These are phyloP conservation scores for Talaromyces adpressus DNA, from an alignment of 495 filamentous ascomycete species.

Conservation along the genomic window DNA sequence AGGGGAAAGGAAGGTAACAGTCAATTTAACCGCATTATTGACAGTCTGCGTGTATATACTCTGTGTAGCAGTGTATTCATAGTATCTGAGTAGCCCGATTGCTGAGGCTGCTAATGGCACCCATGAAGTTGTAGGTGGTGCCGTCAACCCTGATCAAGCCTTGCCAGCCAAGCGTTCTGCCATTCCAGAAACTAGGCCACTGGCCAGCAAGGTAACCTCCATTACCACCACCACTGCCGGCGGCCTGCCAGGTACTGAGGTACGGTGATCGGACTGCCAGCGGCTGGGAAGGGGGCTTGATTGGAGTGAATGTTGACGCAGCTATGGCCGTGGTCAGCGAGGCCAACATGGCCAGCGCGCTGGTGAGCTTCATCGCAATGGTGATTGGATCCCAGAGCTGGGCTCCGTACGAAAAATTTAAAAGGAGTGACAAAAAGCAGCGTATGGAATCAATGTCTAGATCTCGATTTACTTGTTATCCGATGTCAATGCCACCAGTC, in stretches of 20 bases:
- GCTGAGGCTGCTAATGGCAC: conserved; percentile 15
- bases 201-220: conserved; percentile 53
- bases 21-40: conserved; percentile 40
- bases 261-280: conserved; percentile 54
- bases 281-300: conserved; percentile 48
- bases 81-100: conserved; percentile 41
- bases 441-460: background rate
- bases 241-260: conserved; percentile 47
- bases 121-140: conserved; percentile 51
- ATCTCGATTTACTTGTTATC: background rate
- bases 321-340: conserved; percentile 17
- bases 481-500: background rate
- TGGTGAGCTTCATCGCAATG: background rate
- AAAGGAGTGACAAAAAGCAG: background rate
- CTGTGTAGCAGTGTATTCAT: conserved; percentile 51
- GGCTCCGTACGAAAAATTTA: background rate
- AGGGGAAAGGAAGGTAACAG: conserved; percentile 51
- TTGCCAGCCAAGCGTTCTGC: conserved; percentile 45
- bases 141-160: conserved; percentile 53
- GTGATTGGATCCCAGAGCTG: background rate
- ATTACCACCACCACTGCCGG: conserved; percentile 29
- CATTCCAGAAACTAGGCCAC: conserved; percentile 52
- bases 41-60: conserved; percentile 51
- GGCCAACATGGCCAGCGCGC: background rate
- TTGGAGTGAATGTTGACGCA: conserved; percentile 43